A percentile compares a stretch with the other conserved stretches of the same genome.
Conservation (phyloP, 345 rosid species). For the Brassica juncea region DNA sequence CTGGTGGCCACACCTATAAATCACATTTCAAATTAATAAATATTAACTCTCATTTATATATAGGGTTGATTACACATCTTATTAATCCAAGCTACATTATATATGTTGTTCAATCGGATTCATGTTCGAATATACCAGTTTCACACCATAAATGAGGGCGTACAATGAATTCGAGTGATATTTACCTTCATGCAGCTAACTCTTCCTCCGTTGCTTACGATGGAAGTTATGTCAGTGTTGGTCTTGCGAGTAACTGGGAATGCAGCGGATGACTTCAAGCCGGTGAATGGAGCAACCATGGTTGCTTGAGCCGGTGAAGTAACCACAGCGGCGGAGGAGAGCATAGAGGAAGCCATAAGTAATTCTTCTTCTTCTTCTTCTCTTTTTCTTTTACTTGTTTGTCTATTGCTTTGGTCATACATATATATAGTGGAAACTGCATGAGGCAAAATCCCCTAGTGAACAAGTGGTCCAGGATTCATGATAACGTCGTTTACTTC, state of each 20-base stretch:
- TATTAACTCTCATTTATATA: not conserved
- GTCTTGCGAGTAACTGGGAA: conserved; percentile 55
- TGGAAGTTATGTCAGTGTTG: conserved; percentile 52
- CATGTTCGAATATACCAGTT: not conserved
- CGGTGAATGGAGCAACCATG: conserved; percentile 60
- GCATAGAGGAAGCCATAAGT: conserved; percentile 61
- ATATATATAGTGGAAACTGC: conserved; percentile 23
- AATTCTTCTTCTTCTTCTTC: conserved; percentile 19
- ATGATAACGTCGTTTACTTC: conserved; percentile 45
- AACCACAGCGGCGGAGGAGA: conserved; percentile 52
- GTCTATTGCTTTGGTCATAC: conserved; percentile 15
- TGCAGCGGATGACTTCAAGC: conserved; percentile 46
- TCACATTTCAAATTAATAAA: not conserved
- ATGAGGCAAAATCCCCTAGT: not conserved
- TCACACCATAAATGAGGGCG: not conserved
- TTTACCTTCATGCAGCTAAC: conserved; percentile 54
- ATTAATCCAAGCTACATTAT: not conserved
- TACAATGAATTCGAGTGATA: not conserved
- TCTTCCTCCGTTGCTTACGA: conserved; percentile 53
- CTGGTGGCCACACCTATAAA: conserved; percentile 52
- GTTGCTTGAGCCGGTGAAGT: conserved; percentile 50
- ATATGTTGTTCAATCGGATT: not conserved
- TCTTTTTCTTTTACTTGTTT: not conserved
- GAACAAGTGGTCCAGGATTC: conserved; percentile 16
- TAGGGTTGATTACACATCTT: not conserved